A percentile compares a stretch with the other conserved stretches of the same genome.
These are phyloP conservation scores for Hemileccinum impolitum DNA, from an alignment of 768 basidiomycete genomes.

Conservation along the genomic window DNA sequence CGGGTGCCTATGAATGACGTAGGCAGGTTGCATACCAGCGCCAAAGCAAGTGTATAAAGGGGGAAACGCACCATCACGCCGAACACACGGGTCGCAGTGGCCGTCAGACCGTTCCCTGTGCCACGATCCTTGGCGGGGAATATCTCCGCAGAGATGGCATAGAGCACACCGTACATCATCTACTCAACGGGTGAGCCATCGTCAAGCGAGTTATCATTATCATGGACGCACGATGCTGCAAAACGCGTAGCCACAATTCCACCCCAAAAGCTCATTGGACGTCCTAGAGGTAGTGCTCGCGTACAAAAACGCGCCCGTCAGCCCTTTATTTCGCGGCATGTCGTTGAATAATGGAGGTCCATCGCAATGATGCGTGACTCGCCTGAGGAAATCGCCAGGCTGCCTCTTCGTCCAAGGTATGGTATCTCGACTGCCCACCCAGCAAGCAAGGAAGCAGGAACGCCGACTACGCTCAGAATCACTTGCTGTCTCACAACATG, in stretches of 20 bases:
- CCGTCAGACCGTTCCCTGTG: constrained; percentile 64
- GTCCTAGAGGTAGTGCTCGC: constrained; percentile 71
- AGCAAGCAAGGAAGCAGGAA: constrained; percentile 70
- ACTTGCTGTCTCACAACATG: constrained; percentile 46
- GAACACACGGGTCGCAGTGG: constrained; percentile 60
- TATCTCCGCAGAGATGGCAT: constrained; percentile 66
- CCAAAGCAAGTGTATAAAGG: not conserved
- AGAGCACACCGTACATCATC: constrained; percentile 77
- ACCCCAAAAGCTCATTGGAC: constrained; percentile 65
- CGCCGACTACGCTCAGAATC: constrained; percentile 62
- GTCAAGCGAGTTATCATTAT: not conserved
- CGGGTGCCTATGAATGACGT: constrained; percentile 47
- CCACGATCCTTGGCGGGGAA: constrained; percentile 73
- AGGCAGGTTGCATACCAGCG: not conserved
- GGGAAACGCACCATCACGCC: constrained; percentile 56
- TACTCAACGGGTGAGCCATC: constrained; percentile 20
- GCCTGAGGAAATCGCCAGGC: constrained; percentile 62
- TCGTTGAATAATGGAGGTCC: constrained; percentile 41
- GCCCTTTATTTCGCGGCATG: constrained; percentile 47
- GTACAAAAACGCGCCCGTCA: constrained; percentile 75
- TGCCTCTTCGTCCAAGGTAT: constrained; percentile 61
- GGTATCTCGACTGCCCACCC: constrained; percentile 70
- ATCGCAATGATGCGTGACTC: constrained; percentile 31
- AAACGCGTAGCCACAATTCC: constrained; percentile 78
- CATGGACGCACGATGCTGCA: constrained; percentile 47